phyloP scores from a whole-genome alignment of 1,284 basidiomycete genomes.

The Boletellus deceptivus region DNA sequence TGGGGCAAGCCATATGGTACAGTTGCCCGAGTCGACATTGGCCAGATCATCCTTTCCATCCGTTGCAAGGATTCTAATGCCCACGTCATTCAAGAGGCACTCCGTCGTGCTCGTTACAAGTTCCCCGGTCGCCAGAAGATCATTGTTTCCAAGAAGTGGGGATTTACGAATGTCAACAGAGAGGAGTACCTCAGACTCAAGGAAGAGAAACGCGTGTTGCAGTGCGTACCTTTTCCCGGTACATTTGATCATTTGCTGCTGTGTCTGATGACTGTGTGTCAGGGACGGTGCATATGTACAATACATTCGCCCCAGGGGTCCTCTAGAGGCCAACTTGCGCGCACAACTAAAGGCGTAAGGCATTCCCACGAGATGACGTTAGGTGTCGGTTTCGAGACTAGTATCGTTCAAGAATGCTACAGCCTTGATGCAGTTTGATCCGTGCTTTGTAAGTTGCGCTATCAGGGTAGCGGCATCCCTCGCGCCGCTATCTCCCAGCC shows the following conservation, averaged over 20 bases:
- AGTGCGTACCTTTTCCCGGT: slow-evolving; percentile 50
- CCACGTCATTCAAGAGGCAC: slow-evolving; percentile 91
- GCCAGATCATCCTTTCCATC: slow-evolving; percentile 95
- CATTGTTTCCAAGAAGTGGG: slow-evolving; percentile 97
- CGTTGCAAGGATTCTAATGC: slow-evolving; percentile 90
- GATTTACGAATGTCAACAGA: slow-evolving; percentile 94
- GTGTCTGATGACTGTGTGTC: slow-evolving; percentile 5
- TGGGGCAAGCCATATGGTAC: slow-evolving; percentile 99
- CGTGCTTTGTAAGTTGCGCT: slow-evolving; percentile 7
- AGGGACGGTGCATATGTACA: slow-evolving; percentile 86
- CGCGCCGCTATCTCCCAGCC: background rate
- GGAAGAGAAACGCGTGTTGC: slow-evolving; percentile 83
- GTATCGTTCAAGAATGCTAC: slow-evolving; percentile 19
- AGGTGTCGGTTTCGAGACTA: slow-evolving; percentile 18
- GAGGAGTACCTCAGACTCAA: slow-evolving; percentile 89
- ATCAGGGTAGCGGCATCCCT: background rate
- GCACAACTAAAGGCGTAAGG: slow-evolving; percentile 72
- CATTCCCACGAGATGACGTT: background rate
- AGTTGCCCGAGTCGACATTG: slow-evolving; percentile 94
- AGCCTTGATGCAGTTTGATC: slow-evolving; percentile 6
- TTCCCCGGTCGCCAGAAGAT: slow-evolving; percentile 99
- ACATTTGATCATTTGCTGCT: background rate
- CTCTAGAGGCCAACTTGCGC: slow-evolving; percentile 81
- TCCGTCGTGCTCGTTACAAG: slow-evolving; percentile 98
- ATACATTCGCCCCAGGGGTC: slow-evolving; percentile 87